These are phyloP conservation scores for Whalleya microplaca DNA, from an alignment of 2,329 filamentous ascomycete species.

Conservation along the genomic window DNA sequence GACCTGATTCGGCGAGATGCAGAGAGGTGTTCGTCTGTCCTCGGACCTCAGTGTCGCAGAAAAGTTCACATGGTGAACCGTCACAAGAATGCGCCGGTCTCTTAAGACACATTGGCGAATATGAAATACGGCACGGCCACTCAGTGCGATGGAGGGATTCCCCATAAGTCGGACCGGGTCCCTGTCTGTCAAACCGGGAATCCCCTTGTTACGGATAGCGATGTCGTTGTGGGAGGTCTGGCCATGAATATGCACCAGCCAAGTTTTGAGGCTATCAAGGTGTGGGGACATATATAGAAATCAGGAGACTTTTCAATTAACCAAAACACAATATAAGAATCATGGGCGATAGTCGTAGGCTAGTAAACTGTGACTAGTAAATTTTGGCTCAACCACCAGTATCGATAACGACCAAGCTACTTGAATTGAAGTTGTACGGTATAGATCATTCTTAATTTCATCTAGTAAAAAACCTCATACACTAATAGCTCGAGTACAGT, in stretches of 20 bases:
- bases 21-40: background rate
- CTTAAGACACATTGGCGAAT: background rate
- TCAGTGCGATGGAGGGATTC: background rate
- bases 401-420: no score
- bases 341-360: no score
- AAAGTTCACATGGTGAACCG: background rate
- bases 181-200: background rate
- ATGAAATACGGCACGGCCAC: background rate
- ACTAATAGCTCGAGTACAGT: no score
- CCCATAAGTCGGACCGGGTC: background rate
- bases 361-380: no score
- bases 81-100: background rate
- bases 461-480: no score
- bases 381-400: no score
- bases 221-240: background rate
- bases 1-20: slow-evolving; percentile 13
- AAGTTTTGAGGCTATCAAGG: background rate
- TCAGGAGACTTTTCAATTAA: background rate
- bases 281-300: background rate
- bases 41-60: background rate
- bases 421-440: no score
- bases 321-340: no score
- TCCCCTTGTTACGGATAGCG: background rate
- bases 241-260: background rate
- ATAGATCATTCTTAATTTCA: no score